These are phyloP conservation scores for Guyanaporus albipodus DNA, from an alignment of 768 basidiomycete genomes.

Conservation along the genomic window DNA sequence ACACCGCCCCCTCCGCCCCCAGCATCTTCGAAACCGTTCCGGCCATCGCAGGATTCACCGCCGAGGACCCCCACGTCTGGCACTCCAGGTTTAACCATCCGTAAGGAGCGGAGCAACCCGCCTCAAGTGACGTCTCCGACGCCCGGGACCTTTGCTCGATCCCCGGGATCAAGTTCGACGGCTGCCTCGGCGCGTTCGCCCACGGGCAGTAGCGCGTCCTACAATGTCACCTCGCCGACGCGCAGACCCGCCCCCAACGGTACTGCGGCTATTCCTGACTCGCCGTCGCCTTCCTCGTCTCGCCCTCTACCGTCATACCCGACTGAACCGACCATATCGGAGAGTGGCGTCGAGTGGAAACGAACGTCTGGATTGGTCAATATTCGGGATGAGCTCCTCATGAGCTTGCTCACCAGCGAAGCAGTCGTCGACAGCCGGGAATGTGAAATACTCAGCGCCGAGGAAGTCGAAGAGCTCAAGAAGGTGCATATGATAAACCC, in stretches of 20 bases:
- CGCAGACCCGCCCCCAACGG: constrained; percentile 17
- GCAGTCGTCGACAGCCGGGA: constrained; percentile 89
- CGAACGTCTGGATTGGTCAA: constrained; percentile 45
- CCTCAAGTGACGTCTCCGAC: constrained; percentile 22
- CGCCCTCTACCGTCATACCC: constrained; percentile 28
- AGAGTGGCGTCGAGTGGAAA: constrained; percentile 37
- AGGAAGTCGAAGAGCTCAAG: constrained; percentile 68
- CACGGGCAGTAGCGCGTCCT: constrained; percentile 22
- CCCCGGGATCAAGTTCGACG: constrained; percentile 22
- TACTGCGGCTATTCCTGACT: constrained; percentile 13
- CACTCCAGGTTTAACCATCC: constrained; percentile 41
- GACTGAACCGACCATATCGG: constrained; percentile 35
- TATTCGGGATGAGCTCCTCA: constrained; percentile 78
- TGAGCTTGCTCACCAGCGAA: constrained; percentile 89
- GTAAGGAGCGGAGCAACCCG: constrained; percentile 46
- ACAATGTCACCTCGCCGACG: constrained; percentile 21
- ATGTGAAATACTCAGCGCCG: constrained; percentile 70
- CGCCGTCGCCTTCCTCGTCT: constrained; percentile 43
- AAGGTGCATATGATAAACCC: constrained; percentile 43
- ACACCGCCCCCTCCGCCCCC: constrained; percentile 26
- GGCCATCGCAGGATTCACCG: constrained; percentile 43
- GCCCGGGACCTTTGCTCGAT: constrained; percentile 25
- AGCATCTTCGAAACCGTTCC: constrained; percentile 37
- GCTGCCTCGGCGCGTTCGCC: constrained; percentile 19
- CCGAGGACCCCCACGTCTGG: constrained; percentile 28